These are phyloP conservation scores for Apiospora hydei DNA, from an alignment of 2,329 filamentous ascomycete species.

Conservation along the genomic window DNA sequence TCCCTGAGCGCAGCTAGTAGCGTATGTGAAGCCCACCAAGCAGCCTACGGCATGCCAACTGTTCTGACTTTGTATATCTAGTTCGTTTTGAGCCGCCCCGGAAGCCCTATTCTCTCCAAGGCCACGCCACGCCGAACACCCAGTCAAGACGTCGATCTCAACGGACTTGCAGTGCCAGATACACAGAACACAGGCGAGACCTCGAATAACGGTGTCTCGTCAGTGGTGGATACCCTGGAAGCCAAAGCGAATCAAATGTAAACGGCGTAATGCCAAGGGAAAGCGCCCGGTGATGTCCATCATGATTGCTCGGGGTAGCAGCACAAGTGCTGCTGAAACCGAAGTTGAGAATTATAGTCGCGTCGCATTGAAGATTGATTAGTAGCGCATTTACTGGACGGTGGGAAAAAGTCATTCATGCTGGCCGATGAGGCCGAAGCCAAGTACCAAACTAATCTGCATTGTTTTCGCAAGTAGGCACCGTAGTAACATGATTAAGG, in stretches of 20 bases:
- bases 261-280: background rate
- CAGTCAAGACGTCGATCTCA: constrained; percentile 48
- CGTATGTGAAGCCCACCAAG: constrained; percentile 61
- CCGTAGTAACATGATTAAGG: background rate
- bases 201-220: constrained; percentile 28
- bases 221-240: constrained; percentile 33
- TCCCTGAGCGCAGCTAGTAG: constrained; percentile 84
- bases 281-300: background rate
- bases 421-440: constrained; percentile 3
- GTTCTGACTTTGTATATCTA: constrained; percentile 42
- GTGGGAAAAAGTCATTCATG: constrained; percentile 18
- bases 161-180: constrained; percentile 26
- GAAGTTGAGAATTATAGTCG: background rate
- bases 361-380: background rate
- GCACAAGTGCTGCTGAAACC: background rate
- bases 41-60: background rate
- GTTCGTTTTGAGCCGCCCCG: constrained; percentile 76
- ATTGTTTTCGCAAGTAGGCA: background rate
- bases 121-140: constrained; percentile 57
- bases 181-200: background rate
- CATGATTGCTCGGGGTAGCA: background rate
- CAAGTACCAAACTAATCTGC: constrained; percentile 7
- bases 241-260: constrained; percentile 27
- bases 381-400: constrained; percentile 10
- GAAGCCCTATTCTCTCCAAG: constrained; percentile 71